Evolutionary conservation across 2,329 filamentous ascomycete species (phyloP), one percentile per base, ranked within the genome.

Genomic region (Tympanopsis confertula): DNA sequence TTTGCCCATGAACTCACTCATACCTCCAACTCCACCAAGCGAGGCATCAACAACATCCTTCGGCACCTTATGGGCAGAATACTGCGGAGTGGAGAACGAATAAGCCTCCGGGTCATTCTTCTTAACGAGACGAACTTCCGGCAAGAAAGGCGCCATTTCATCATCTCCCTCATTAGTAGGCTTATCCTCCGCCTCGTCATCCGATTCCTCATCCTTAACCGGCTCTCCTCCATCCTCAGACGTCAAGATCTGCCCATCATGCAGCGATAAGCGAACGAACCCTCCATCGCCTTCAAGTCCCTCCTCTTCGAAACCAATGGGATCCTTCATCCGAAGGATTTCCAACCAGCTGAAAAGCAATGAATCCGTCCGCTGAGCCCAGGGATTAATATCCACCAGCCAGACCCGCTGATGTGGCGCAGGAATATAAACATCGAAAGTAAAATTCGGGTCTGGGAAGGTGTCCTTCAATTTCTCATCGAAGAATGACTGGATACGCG

Each of bases 281-380:
- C 30, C 15, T 17, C 68, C 13, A 61, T 51, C 3, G 57, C 50
- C 10, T 44, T 36, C 15, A 44, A 38, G 7, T 46, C 42, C 18
- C 4, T 43, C 7, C n/a, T 36, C 18, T 18, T 41, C 41, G 5
- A 26, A 14, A n/a, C 38, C 10, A 35, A 33, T 17, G 10, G 30
- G 30, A 33, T 33, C 30, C 14, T 69, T 62, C 61, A 82, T 68
- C 0, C 63, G 69, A 42, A 85, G 59, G n/a, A 86, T 61, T 49
- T 85, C 79, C 43, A 80, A 50, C 81, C 81, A 86, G 19, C 74
- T 76, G 50, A 83, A 86, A 0, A 83, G 59, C 5, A 85, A 50
- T 2, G 80, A 74, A 56, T 86, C 81, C 1, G 81, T 86, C 38
- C 78, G 61, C 38, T 66, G 62, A 2, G 80, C 80, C 74, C 78